phyloP scores from a whole-genome alignment of 371 early-diverging fungal genomes.

The Haplosporangium sp. region DNA sequence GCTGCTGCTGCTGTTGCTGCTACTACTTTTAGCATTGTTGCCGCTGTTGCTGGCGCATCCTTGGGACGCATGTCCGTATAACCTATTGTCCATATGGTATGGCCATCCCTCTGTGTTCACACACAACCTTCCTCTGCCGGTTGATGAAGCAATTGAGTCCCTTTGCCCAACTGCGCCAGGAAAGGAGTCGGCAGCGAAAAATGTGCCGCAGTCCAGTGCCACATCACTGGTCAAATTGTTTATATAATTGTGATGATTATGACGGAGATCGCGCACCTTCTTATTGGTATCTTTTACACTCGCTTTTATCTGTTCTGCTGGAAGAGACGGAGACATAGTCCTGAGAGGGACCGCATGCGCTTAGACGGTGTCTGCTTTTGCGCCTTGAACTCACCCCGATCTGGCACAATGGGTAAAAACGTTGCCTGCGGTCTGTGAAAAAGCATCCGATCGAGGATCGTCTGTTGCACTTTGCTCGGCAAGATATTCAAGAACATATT shows the following conservation, averaged over 20 bases:
- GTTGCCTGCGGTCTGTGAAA: constrained; percentile 32
- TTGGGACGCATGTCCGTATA: not conserved
- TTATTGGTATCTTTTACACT: not conserved
- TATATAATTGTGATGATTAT: not conserved
- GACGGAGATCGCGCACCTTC: not conserved
- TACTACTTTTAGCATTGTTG: too few species aligned
- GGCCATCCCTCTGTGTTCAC: too few species aligned
- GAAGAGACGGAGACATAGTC: constrained; percentile 16
- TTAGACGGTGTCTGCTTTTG: constrained; percentile 14
- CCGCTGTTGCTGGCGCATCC: too few species aligned
- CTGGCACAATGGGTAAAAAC: constrained; percentile 33
- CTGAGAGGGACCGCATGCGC: constrained; percentile 22
- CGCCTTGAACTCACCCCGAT: constrained; percentile 40
- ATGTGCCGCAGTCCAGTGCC: constrained; percentile 10
- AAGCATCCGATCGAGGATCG: constrained; percentile 32
- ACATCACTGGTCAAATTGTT: not conserved
- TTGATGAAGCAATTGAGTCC: too few species aligned
- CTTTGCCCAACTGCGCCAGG: constrained; percentile 8
- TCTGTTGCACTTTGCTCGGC: constrained; percentile 28
- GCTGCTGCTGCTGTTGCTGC: too few species aligned
- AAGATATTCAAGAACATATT: constrained; percentile 42
- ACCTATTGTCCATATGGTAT: too few species aligned
- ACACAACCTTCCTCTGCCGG: too few species aligned
- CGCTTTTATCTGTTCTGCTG: not conserved
- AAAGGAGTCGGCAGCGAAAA: not conserved